These are phyloP conservation scores for Nothophytophthora sp. DNA, from an alignment of 352 stramenopile genomes.

Conservation along the genomic window DNA sequence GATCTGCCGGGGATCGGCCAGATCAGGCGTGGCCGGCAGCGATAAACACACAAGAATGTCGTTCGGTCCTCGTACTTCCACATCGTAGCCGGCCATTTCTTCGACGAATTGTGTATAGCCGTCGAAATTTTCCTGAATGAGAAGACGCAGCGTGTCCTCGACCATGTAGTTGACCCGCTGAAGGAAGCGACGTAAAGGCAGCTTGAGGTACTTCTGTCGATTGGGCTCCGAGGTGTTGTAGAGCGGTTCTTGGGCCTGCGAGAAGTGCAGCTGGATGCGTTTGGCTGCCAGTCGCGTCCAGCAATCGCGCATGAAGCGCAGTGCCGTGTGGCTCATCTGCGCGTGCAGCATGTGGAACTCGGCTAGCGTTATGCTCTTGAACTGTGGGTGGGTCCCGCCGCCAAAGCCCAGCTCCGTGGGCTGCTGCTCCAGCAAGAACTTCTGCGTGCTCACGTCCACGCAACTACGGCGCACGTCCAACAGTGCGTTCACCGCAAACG, in stretches of 20 bases:
- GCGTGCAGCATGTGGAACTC: conserved; percentile 72
- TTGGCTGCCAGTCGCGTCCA: conserved; percentile 78
- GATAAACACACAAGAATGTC: conserved; percentile 38
- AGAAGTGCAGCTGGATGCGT: conserved; percentile 70
- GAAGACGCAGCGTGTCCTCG: conserved; percentile 60
- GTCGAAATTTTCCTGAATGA: conserved; percentile 73
- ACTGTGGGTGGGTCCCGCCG: conserved; percentile 14
- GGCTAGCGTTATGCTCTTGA: conserved; percentile 70
- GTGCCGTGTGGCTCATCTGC: conserved; percentile 68
- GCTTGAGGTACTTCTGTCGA: conserved; percentile 67
- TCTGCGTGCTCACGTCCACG: conserved; percentile 56
- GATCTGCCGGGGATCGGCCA: conserved; percentile 3
- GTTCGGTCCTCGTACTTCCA: conserved; percentile 47
- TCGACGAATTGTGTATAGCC: conserved; percentile 74
- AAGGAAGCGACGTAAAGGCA: conserved; percentile 54
- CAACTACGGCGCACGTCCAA: conserved; percentile 74
- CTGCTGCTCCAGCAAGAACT: conserved; percentile 73
- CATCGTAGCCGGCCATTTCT: conserved; percentile 59
- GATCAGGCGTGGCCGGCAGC: not conserved
- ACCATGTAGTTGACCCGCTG: conserved; percentile 86
- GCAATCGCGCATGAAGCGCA: conserved; percentile 79
- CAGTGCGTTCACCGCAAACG: conserved; percentile 69
- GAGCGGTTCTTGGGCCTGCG: conserved; percentile 39
- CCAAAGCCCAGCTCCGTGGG: conserved; percentile 67
- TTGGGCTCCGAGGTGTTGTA: conserved; percentile 76